A percentile compares a stretch with the other conserved stretches of the same genome.
These are phyloP conservation scores for Cryphonectria naterciae DNA, from an alignment of 2,329 filamentous ascomycete genomes.

Conservation along the genomic window DNA sequence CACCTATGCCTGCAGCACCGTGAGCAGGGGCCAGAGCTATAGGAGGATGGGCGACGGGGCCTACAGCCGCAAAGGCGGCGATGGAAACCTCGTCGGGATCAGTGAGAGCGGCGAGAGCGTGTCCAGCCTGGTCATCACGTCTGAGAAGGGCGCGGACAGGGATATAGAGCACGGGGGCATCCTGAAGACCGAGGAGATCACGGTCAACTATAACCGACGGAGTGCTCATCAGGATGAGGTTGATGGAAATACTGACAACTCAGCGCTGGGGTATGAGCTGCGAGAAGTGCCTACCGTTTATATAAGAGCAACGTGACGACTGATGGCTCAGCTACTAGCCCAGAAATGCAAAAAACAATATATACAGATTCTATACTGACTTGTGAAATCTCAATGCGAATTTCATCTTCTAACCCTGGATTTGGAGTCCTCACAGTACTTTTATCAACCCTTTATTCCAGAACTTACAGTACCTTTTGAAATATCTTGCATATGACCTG, in stretches of 20 bases:
- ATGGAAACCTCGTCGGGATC: constrained; percentile 8
- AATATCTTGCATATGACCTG: too few species aligned
- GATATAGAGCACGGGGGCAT: constrained; percentile 6
- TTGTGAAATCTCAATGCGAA: too few species aligned
- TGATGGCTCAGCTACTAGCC: not conserved
- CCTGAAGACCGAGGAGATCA: constrained; percentile 8
- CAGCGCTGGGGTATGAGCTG: not conserved
- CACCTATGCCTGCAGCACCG: constrained; percentile 15
- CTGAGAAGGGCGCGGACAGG: not conserved
- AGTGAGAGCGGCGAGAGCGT: constrained; percentile 15
- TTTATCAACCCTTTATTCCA: too few species aligned
- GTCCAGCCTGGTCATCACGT: not conserved
- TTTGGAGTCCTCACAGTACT: too few species aligned
- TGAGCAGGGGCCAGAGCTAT: constrained; percentile 10
- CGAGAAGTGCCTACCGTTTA: not conserved
- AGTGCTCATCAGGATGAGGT: not conserved
- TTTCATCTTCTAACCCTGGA: too few species aligned
- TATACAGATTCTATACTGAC: too few species aligned
- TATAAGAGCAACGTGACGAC: not conserved
- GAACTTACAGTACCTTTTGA: too few species aligned
- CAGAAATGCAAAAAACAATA: not conserved
- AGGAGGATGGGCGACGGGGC: not conserved
- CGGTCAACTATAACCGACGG: not conserved
- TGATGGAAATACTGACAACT: not conserved
- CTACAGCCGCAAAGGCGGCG: not conserved